These are phyloP conservation scores for Camellia japonica DNA, from an alignment of 148 eudicot genomes.

Conservation along the genomic window DNA sequence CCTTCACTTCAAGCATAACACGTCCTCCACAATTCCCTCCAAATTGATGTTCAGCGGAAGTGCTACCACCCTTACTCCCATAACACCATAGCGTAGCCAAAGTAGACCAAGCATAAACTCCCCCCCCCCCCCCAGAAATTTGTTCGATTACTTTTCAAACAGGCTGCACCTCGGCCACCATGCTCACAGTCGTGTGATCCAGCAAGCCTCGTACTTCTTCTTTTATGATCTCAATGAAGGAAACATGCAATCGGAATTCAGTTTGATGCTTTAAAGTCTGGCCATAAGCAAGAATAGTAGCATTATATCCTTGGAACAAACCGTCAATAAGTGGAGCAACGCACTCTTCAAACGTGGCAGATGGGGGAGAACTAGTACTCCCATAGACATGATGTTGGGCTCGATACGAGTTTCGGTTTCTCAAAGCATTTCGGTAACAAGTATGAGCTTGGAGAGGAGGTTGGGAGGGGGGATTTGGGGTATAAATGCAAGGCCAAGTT, in stretches of 20 bases:
- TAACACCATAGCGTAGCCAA: constrained; percentile 66
- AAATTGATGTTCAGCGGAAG: constrained; percentile 40
- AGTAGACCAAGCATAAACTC: constrained; percentile 74
- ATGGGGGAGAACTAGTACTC: too few species aligned
- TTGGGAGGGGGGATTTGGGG: constrained; percentile 87
- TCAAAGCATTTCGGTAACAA: constrained; percentile 49
- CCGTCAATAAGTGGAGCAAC: too few species aligned
- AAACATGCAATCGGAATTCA: too few species aligned
- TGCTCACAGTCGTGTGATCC: too few species aligned
- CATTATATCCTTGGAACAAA: too few species aligned
- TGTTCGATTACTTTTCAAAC: constrained; percentile 41
- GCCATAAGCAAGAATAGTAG: too few species aligned
- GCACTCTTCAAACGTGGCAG: too few species aligned
- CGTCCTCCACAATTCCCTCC: constrained; percentile 87
- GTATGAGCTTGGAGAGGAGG: constrained; percentile 73
- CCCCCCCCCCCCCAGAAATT: constrained; percentile 84
- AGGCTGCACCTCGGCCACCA: constrained; percentile 91
- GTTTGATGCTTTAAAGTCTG: too few species aligned
- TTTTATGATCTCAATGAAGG: too few species aligned
- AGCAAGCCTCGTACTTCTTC: too few species aligned
- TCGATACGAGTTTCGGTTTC: constrained; percentile 69
- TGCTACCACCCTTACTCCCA: constrained; percentile 82
- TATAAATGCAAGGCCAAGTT: constrained; percentile 57
- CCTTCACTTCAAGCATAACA: constrained; percentile 45
- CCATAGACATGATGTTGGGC: constrained; percentile 28